Percentiles rank a stretch among this genome's conserved stretches.
phyloP scores from a whole-genome alignment of 352 stramenopile genomes.

The Phytophthora rubi region DNA sequence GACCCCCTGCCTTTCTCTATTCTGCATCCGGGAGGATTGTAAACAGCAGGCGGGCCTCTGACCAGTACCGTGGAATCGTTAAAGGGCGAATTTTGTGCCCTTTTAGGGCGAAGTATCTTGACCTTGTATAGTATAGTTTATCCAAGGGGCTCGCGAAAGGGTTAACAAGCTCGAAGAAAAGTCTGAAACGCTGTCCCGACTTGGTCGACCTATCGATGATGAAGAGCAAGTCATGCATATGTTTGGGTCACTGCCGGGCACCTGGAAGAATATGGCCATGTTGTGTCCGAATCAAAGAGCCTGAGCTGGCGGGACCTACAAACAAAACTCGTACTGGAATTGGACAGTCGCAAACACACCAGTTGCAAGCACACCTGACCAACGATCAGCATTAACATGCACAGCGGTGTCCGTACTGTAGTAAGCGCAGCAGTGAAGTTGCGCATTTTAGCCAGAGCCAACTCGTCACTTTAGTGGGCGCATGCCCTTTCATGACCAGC shows the following conservation, averaged over 20 bases:
- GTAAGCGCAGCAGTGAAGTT: neutral
- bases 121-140: too few species aligned
- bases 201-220: slow-evolving; percentile 9
- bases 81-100: too few species aligned
- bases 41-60: too few species aligned
- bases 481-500: neutral
- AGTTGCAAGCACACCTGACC: neutral
- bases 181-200: neutral
- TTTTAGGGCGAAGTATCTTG: too few species aligned
- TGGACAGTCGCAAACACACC: neutral
- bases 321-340: neutral
- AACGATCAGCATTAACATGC: too few species aligned
- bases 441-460: neutral
- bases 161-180: slow-evolving; percentile 6
- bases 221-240: slow-evolving; percentile 20
- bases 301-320: neutral
- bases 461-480: neutral
- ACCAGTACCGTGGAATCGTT: too few species aligned
- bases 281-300: slow-evolving; percentile 15
- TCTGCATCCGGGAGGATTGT: too few species aligned
- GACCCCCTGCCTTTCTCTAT: too few species aligned
- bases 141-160: too few species aligned
- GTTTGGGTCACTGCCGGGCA: slow-evolving; percentile 7
- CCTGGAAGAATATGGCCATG: slow-evolving; percentile 15
- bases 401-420: neutral